Base-by-base conservation (phyloP, 2,329 filamentous ascomycete genomes). In the Penicillium hesseltinei region DNA sequence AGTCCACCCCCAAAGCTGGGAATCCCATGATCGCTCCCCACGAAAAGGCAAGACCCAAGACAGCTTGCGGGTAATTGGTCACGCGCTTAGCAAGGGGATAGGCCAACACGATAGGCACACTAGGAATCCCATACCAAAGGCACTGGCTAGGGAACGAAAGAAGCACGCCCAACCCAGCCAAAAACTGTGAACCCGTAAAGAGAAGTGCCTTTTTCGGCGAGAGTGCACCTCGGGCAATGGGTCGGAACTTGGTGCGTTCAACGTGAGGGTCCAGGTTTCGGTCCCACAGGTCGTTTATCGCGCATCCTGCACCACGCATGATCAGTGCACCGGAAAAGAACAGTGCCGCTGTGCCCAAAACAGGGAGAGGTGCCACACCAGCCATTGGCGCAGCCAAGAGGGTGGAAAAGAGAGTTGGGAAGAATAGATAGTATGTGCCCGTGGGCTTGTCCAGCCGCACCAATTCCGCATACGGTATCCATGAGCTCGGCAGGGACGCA, bases 221-320 rank as follows among this genome's bases (percentile, higher is more conserved):
- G 19, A 83, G 71, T 29, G 81, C 81, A n/a, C 78, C 76, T 53
- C 81, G 71, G 13, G 81, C 80, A 61, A 82, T 79, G 2, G 81
- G 81, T 19, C 82, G 75, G 59, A 80, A 76, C 35, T 77, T 77
- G 40, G 79, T 82, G 39, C 82, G 77, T 61, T 74, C 75, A 10
- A 82, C 81, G 58, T 79, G 73, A 4, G 80, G 78, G 62, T 85
- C 83, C 51, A 83, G 72, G 44, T 82, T 79, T 47, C 78, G 76
- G 62, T 85, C 83, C 69, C 81, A 77, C 35, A 79, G 76, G 63
- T 85, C 82, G 65, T 85, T 85, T 72, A 83, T 84, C 0, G 81
- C 76, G 65, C 82, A 85, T 5, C 79, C 75, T 21, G 77, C 77
- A 27, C 80, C 77, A 51, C 81, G 77, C 71, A 83, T 76, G 51